Percentiles rank a stretch among this genome's conserved stretches.
Evolutionary conservation across 768 basidiomycete species (phyloP).

Genomic region (Gyrodon lividus): DNA sequence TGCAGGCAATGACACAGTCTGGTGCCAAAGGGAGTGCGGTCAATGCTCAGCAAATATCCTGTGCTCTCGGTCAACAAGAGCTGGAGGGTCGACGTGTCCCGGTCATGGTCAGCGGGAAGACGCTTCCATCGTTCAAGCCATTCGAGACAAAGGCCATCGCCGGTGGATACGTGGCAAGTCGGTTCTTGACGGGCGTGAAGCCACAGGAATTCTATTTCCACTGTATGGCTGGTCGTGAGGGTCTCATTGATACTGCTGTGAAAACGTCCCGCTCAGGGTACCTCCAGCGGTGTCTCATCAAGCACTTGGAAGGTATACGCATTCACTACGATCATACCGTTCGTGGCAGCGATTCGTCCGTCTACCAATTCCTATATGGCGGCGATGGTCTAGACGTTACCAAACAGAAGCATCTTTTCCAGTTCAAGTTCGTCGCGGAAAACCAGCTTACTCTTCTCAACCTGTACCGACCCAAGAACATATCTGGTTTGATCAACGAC

Average conservation of each 20-base stretch:
- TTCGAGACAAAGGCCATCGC: conserved; percentile 99
- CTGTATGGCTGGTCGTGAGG: conserved; percentile 99
- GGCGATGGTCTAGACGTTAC: conserved; percentile 97
- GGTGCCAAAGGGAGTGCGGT: conserved; percentile 98
- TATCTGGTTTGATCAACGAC: conserved; percentile 60
- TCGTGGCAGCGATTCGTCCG: conserved; percentile 87
- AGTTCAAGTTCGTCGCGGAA: conserved; percentile 91
- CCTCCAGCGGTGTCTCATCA: conserved; percentile 96
- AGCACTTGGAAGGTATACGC: conserved; percentile 94
- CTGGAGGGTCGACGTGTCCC: conserved; percentile 98
- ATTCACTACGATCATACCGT: conserved; percentile 99
- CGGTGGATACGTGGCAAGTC: conserved; percentile 96
- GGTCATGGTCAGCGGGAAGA: conserved; percentile 99
- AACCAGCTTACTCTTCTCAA: conserved; percentile 81
- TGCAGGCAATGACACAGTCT: conserved; percentile 98
- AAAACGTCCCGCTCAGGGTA: conserved; percentile 99
- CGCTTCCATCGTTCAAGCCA: conserved; percentile 91
- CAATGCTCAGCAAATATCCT: conserved; percentile 98
- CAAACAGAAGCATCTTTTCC: conserved; percentile 90
- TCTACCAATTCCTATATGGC: conserved; percentile 97
- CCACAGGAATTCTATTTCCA: conserved; percentile 99
- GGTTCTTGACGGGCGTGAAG: conserved; percentile 96
- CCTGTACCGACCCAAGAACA: conserved; percentile 59
- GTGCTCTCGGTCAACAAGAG: conserved; percentile 94
- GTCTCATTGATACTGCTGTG: conserved; percentile 98